Evolutionary conservation across 139 green algal genomes (phyloP).

Genomic region (Deuterostichococcus epilithicus): DNA sequence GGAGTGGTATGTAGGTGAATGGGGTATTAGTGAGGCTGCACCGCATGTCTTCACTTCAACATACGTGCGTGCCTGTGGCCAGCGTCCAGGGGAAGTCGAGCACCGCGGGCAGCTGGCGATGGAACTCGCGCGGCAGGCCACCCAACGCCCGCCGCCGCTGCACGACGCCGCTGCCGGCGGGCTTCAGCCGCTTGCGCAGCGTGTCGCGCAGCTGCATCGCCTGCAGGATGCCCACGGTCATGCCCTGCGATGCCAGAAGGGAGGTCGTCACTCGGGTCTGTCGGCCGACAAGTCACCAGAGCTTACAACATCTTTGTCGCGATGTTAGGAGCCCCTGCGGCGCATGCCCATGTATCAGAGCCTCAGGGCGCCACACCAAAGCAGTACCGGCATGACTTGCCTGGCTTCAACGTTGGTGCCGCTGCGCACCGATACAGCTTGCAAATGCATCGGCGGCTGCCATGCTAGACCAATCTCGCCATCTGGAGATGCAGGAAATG

Average conservation of each 20-base stretch:
- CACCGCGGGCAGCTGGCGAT: background rate
- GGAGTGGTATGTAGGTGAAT: too few species aligned
- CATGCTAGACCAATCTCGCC: too few species aligned
- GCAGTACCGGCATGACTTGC: background rate
- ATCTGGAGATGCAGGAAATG: too few species aligned
- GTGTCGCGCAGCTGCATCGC: conserved; percentile 4
- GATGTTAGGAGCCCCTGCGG: too few species aligned
- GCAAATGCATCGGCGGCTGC: background rate
- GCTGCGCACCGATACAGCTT: too few species aligned
- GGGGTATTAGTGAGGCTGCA: too few species aligned
- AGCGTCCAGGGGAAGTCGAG: conserved; percentile 12
- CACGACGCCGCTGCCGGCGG: background rate
- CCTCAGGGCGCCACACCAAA: background rate
- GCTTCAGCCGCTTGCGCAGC: background rate
- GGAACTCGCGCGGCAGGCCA: background rate
- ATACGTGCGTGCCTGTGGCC: background rate
- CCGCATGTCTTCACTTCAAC: background rate
- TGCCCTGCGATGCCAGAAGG: background rate
- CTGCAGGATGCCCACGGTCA: conserved; percentile 11
- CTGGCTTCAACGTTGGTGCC: too few species aligned
- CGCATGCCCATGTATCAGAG: background rate
- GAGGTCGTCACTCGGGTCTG: background rate
- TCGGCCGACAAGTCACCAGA: too few species aligned
- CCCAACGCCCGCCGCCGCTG: background rate
- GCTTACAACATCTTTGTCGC: background rate